phyloP scores from a whole-genome alignment of 257 asterid genomes.

The Rhazya stricta region DNA sequence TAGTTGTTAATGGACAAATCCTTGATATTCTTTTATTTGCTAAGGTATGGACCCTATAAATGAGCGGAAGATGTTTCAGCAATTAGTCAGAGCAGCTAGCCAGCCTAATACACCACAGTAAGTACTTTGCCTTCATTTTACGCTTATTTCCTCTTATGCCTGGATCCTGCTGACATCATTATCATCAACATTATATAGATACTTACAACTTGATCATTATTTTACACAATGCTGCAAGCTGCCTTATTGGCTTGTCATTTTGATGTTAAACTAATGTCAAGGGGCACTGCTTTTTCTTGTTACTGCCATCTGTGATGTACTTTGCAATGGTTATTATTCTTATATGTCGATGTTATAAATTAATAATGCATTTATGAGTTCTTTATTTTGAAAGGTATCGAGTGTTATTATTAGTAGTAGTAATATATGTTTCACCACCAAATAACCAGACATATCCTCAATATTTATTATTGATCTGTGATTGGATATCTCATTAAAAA shows the following conservation, averaged over 20 bases:
- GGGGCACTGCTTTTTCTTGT: not conserved
- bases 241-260: not conserved
- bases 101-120: conserved; percentile 91
- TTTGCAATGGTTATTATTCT: too few relatives aligned
- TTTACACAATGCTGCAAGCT: not conserved
- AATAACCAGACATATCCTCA: not conserved
- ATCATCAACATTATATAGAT: not conserved
- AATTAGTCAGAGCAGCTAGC: conserved; percentile 92
- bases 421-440: not conserved
- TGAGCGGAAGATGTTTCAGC: conserved; percentile 98
- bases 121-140: conserved; percentile 22
- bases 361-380: too few relatives aligned
- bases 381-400: not conserved
- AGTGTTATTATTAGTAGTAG: not conserved
- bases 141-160: not conserved
- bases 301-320: not conserved
- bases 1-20: not conserved
- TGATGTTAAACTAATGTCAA: not conserved
- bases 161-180: not conserved
- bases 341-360: too few relatives aligned
- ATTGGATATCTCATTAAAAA: not conserved
- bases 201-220: not conserved
- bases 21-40: not conserved
- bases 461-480: not conserved
- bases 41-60: conserved; percentile 97